A percentile compares a stretch with the other conserved stretches of the same genome.
Evolutionary conservation across 352 stramenopile species (phyloP).

Genomic region (Globisporangium nodosum): DNA sequence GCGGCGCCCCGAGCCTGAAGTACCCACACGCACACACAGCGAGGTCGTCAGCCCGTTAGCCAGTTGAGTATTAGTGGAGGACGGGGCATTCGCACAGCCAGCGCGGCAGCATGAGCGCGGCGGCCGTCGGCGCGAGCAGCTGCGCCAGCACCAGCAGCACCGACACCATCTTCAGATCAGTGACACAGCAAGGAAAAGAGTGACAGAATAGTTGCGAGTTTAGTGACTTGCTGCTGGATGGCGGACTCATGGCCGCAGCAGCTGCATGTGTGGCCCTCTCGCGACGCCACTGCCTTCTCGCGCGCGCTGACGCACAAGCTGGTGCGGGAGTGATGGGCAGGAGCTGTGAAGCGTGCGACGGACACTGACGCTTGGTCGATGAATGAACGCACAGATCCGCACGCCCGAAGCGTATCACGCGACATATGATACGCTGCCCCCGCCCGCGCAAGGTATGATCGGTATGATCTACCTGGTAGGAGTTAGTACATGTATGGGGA

Average conservation of each 20-base stretch:
- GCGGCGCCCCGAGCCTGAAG: constrained; percentile 14
- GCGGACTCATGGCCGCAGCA: constrained; percentile 16
- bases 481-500: too few relatives aligned
- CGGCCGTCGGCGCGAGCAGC: constrained; percentile 18
- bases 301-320: neutral
- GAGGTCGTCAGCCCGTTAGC: neutral
- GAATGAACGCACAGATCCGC: constrained; percentile 31
- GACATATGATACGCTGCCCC: constrained; percentile 65
- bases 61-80: neutral
- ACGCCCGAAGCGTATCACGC: constrained; percentile 51
- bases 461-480: too few relatives aligned
- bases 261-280: constrained; percentile 27
- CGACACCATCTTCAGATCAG: neutral
- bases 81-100: constrained; percentile 15
- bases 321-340: neutral
- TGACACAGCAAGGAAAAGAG: neutral
- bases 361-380: neutral
- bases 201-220: neutral
- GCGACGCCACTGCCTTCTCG: neutral
- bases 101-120: constrained; percentile 16
- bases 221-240: constrained; percentile 7
- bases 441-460: constrained; percentile 42
- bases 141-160: constrained; percentile 10
- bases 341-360: neutral
- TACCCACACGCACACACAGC: neutral